A percentile compares a stretch with the other conserved stretches of the same genome.
Conservation (phyloP, 768 basidiomycete genomes). For the Pholiota microspora region DNA sequence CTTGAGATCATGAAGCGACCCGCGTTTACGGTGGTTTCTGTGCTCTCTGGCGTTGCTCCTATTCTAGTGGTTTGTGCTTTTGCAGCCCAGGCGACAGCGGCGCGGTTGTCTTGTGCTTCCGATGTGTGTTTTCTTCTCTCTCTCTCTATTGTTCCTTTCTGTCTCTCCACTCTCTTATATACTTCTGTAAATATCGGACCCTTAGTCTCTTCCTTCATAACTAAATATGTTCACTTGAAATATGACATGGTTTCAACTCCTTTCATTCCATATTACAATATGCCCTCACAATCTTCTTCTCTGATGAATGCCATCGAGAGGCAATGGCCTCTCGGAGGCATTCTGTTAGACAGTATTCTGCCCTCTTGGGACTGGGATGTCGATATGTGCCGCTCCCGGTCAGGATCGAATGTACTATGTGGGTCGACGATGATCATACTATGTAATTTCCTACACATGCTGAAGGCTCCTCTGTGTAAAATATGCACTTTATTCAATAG, state of each 20-base stretch:
- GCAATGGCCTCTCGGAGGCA: neutral
- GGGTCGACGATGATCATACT: neutral
- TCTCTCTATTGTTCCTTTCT: slow-evolving; percentile 14
- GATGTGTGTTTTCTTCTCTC: neutral
- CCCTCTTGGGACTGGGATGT: neutral
- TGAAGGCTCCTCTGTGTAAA: neutral
- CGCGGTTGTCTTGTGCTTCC: slow-evolving; percentile 17
- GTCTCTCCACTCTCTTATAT: slow-evolving; percentile 12
- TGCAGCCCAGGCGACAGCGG: neutral
- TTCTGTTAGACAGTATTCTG: neutral
- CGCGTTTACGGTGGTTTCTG: neutral
- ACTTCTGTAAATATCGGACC: slow-evolving; percentile 8
- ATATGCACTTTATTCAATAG: slow-evolving; percentile 5
- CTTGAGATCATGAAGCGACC: neutral
- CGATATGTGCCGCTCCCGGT: neutral
- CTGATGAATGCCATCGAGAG: neutral
- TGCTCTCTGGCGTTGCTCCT: slow-evolving; percentile 3
- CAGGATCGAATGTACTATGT: neutral
- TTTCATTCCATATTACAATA: neutral
- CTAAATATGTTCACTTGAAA: neutral
- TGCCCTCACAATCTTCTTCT: neutral
- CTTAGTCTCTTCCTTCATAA: neutral
- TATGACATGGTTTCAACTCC: slow-evolving; percentile 3
- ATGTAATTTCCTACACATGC: neutral
- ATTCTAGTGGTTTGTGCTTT: neutral